These are phyloP conservation scores for Macrophomina phaseolina DNA, from an alignment of 2,329 filamentous ascomycete species.

Conservation along the genomic window DNA sequence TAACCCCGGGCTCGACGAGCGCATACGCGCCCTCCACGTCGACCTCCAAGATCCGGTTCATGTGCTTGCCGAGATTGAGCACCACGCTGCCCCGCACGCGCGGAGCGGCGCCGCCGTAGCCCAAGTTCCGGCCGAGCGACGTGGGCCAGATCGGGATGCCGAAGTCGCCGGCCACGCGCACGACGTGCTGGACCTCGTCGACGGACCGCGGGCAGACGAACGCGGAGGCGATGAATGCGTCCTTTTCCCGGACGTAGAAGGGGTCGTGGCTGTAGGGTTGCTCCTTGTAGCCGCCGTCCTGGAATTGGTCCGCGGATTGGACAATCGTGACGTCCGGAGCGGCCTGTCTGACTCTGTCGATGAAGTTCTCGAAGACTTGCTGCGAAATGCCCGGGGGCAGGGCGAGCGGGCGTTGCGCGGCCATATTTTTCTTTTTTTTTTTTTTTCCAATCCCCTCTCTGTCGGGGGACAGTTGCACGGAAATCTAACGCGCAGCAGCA, in stretches of 20 bases:
- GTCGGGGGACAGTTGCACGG: neutral
- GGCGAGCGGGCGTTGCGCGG: constrained; percentile 4
- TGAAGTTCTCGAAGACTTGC: constrained; percentile 6
- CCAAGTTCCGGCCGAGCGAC: constrained; percentile 53
- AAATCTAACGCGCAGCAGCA: neutral
- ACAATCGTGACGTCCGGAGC: constrained; percentile 30
- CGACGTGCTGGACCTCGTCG: constrained; percentile 41
- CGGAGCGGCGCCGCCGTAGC: constrained; percentile 58
- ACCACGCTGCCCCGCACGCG: constrained; percentile 53
- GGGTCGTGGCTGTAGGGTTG: constrained; percentile 43
- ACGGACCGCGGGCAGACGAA: constrained; percentile 52
- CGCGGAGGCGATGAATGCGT: constrained; percentile 52
- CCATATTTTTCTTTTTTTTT: neutral
- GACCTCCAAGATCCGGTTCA: constrained; percentile 50
- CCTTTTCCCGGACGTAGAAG: constrained; percentile 50
- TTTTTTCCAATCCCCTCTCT: neutral
- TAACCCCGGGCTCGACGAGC: constrained; percentile 56
- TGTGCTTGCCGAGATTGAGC: constrained; percentile 51
- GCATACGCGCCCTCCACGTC: constrained; percentile 48
- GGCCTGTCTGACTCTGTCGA: neutral
- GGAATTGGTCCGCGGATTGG: constrained; percentile 26
- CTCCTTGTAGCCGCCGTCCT: constrained; percentile 34
- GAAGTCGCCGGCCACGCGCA: constrained; percentile 43
- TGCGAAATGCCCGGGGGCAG: constrained; percentile 15
- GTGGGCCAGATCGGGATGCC: constrained; percentile 42